Conservation (phyloP, 768 basidiomycete genomes). For the Mycena venus region DNA sequence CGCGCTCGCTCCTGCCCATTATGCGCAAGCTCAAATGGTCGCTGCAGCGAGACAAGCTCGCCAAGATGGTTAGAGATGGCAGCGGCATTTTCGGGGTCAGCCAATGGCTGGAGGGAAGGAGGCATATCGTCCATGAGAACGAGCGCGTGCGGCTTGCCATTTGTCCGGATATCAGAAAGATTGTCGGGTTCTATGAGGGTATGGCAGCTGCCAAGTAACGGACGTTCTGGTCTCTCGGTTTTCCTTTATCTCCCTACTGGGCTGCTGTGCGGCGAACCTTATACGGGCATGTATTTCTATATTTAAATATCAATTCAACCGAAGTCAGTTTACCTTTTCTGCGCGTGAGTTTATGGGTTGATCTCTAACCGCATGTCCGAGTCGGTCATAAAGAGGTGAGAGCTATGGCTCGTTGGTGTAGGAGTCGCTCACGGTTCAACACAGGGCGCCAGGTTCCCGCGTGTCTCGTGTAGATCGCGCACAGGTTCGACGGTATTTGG, state of each 20-base stretch:
- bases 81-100: constrained; percentile 54
- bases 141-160: constrained; percentile 78
- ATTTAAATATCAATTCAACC: no score
- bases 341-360: no score
- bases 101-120: constrained; percentile 70
- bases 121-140: constrained; percentile 65
- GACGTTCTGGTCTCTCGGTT: not conserved
- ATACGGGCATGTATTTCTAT: no score
- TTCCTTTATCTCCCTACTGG: not conserved
- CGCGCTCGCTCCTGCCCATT: constrained; percentile 72
- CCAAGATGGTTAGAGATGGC: constrained; percentile 67
- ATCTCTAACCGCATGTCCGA: no score
- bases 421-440: no score
- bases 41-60: constrained; percentile 71
- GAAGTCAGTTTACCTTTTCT: no score
- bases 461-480: no score
- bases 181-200: constrained; percentile 71
- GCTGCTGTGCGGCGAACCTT: not conserved
- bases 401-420: no score
- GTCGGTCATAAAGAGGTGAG: no score
- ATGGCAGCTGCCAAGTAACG: constrained; percentile 37
- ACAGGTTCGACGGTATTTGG: no score
- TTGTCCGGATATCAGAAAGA: constrained; percentile 73
- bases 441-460: no score
- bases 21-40: constrained; percentile 82